These are phyloP conservation scores for Iodosphaeria phyllophila DNA, from an alignment of 2,329 filamentous ascomycete species.

Conservation along the genomic window DNA sequence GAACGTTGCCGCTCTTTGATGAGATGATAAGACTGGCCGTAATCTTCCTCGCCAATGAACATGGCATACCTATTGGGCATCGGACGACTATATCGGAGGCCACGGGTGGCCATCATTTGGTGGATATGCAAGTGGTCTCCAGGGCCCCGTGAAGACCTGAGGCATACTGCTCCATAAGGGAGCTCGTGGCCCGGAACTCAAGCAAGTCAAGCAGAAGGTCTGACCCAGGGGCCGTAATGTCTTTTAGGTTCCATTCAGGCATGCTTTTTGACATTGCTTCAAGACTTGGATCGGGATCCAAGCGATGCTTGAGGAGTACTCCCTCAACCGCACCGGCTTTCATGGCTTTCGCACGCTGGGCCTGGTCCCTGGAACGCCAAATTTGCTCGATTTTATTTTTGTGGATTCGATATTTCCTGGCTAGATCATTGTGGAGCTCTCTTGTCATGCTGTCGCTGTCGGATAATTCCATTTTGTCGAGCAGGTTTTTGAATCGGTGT, in stretches of 20 bases:
- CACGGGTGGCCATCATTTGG: constrained; percentile 14
- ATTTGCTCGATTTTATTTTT: constrained; percentile 14
- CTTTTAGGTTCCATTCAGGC: constrained; percentile 24
- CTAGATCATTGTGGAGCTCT: constrained; percentile 19
- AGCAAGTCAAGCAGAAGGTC: constrained; percentile 20
- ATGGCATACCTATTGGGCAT: constrained; percentile 16
- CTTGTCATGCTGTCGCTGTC: constrained; percentile 3
- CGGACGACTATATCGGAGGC: constrained; percentile 12
- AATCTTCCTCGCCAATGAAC: constrained; percentile 15
- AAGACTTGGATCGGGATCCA: no score
- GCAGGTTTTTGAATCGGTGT: no score
- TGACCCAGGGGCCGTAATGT: constrained; percentile 16
- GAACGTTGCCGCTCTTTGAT: constrained; percentile 6
- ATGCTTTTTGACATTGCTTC: constrained; percentile 19
- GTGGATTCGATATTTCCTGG: constrained; percentile 18
- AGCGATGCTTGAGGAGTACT: constrained; percentile 15
- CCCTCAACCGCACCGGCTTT: constrained; percentile 15
- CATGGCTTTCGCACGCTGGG: constrained; percentile 15
- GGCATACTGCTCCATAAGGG: constrained; percentile 16
- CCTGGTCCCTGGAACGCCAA: constrained; percentile 19
- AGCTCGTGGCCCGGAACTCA: constrained; percentile 16
- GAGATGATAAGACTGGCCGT: constrained; percentile 17
- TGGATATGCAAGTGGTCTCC: constrained; percentile 19
- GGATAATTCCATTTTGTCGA: no score
- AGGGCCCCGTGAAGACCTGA: constrained; percentile 10